These are phyloP conservation scores for Suhomyces terraborum DNA, from an alignment of 1,139 yeast genomes.

Conservation along the genomic window DNA sequence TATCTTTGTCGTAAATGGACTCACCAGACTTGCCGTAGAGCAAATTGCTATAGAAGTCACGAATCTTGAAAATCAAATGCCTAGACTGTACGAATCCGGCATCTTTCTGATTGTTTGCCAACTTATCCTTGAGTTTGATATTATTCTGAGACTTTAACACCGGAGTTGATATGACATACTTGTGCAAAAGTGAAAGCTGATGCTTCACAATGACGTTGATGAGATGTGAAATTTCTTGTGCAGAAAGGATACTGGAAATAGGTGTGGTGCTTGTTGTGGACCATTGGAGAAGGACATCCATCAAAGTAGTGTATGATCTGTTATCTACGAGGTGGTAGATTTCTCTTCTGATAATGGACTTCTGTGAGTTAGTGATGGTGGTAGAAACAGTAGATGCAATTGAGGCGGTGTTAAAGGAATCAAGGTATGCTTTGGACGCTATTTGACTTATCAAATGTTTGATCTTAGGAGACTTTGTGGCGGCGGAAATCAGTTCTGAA, in stretches of 20 bases:
- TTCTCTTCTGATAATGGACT: constrained; percentile 17
- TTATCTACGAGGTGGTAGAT: constrained; percentile 22
- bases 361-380: not conserved
- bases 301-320: constrained; percentile 23
- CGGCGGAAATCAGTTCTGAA: not conserved
- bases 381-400: not conserved
- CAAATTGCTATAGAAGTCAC: constrained; percentile 32
- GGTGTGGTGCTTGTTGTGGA: constrained; percentile 15
- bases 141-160: constrained; percentile 14
- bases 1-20: constrained; percentile 25
- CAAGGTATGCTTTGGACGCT: constrained; percentile 15
- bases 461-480: constrained; percentile 5
- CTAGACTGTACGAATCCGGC: constrained; percentile 15
- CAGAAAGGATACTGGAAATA: constrained; percentile 19
- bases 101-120: constrained; percentile 10
- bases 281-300: constrained; percentile 26
- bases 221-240: constrained; percentile 29
- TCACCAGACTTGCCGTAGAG: constrained; percentile 24
- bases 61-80: constrained; percentile 24
- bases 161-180: constrained; percentile 14
- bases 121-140: constrained; percentile 14
- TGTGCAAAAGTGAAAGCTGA: constrained; percentile 21
- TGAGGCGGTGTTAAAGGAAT: constrained; percentile 4
- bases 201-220: constrained; percentile 27
- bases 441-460: constrained; percentile 7